Conservation (phyloP, 257 asterid genomes). For the Catharanthus roseus region DNA sequence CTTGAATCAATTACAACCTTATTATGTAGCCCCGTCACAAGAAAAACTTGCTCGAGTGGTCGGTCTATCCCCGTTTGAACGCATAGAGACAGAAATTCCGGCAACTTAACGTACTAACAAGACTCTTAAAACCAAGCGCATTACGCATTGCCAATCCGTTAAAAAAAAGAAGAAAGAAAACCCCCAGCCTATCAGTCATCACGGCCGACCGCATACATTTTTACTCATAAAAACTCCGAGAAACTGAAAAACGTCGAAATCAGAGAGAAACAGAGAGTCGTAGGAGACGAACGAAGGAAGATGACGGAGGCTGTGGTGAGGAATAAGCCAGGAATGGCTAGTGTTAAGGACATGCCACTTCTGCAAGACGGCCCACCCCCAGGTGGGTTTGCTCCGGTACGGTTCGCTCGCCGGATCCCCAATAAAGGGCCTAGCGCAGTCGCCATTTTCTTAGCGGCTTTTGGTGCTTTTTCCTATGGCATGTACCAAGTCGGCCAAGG, state of each 20-base stretch:
- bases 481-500: conserved; percentile 95
- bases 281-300: conserved; percentile 9
- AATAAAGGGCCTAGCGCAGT: conserved; percentile 74
- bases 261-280: not conserved
- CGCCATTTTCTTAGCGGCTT: conserved; percentile 71
- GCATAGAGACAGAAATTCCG: too few relatives aligned
- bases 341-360: conserved; percentile 90
- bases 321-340: conserved; percentile 83
- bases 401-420: conserved; percentile 84
- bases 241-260: not conserved
- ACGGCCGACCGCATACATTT: not conserved
- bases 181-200: not conserved
- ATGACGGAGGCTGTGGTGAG: conserved; percentile 90
- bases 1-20: too few relatives aligned
- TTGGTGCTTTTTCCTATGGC: conserved; percentile 86
- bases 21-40: too few relatives aligned
- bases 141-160: too few relatives aligned
- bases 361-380: conserved; percentile 97
- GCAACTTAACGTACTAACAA: too few relatives aligned
- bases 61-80: too few relatives aligned
- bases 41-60: too few relatives aligned
- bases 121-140: too few relatives aligned
- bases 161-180: too few relatives aligned
- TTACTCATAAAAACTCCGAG: not conserved
- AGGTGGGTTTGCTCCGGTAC: conserved; percentile 91